A percentile compares a stretch with the other conserved stretches of the same genome.
phyloP scores from a whole-genome alignment of 371 early-diverging fungal genomes.

The Mortierella sp. region DNA sequence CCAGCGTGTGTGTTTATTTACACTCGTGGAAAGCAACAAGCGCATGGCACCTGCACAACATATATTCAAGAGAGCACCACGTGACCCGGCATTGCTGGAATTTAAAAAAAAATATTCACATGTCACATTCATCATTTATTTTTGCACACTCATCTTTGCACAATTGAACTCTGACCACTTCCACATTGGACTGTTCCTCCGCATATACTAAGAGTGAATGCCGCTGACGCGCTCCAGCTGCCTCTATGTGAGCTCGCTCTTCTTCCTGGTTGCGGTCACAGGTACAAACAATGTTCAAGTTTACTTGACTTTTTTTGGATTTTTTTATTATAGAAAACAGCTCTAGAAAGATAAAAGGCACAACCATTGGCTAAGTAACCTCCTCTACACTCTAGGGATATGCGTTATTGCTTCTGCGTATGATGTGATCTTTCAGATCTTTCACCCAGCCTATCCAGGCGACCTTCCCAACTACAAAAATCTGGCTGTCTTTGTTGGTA shows the following conservation, averaged over 20 bases:
- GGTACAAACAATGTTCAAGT: constrained; percentile 21
- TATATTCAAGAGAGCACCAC: too few relatives aligned
- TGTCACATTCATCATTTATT: background rate
- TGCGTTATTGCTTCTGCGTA: constrained; percentile 73
- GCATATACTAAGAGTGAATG: constrained; percentile 27
- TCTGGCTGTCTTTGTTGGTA: constrained; percentile 67
- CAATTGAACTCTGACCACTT: background rate
- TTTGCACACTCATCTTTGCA: background rate
- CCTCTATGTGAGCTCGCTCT: constrained; percentile 58
- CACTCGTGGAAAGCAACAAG: too few relatives aligned
- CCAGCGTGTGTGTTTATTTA: too few relatives aligned
- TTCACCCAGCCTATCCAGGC: constrained; percentile 46
- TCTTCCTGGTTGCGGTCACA: constrained; percentile 57
- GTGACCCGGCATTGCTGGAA: too few relatives aligned
- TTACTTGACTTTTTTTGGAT: background rate
- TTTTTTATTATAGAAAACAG: background rate
- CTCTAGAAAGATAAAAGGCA: background rate
- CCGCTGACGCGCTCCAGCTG: constrained; percentile 55
- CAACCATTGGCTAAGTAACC: background rate
- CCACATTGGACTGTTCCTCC: background rate
- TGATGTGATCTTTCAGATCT: constrained; percentile 72
- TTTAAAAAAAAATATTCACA: background rate
- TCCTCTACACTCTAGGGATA: constrained; percentile 36
- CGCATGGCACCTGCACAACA: too few relatives aligned
- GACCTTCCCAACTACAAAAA: constrained; percentile 67